A percentile compares a stretch with the other conserved stretches of the same genome.
Evolutionary conservation across 768 basidiomycete species (phyloP).

Genomic region (Kwoniella mangroviensis): DNA sequence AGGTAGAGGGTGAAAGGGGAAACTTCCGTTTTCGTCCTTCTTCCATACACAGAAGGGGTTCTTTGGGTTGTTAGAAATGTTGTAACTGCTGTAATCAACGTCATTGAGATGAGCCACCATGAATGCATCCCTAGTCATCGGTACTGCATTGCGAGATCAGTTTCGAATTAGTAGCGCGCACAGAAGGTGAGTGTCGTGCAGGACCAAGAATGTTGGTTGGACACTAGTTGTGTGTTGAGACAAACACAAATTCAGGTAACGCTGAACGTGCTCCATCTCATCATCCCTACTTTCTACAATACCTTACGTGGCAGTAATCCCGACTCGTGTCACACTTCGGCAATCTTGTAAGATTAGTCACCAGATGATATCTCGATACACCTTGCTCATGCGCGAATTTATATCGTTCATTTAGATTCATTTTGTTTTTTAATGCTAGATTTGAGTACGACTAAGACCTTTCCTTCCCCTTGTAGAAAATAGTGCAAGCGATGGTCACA

Average conservation of each 20-base stretch:
- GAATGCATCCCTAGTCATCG: background rate
- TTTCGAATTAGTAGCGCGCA: background rate
- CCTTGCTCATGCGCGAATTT: background rate
- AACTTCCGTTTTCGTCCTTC: background rate
- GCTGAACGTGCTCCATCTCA: background rate
- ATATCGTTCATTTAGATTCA: constrained; percentile 9
- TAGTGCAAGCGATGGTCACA: background rate
- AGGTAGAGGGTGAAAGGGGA: background rate
- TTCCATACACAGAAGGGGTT: background rate
- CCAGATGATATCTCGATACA: too few species aligned
- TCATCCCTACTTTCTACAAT: too few species aligned
- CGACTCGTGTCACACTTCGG: too few species aligned
- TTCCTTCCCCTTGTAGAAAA: background rate
- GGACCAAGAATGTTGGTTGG: too few species aligned
- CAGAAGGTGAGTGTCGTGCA: background rate
- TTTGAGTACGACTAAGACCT: constrained; percentile 1
- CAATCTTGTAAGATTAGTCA: too few species aligned
- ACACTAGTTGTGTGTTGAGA: background rate
- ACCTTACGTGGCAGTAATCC: too few species aligned
- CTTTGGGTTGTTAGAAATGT: background rate
- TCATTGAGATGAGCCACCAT: background rate
- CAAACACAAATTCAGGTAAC: background rate
- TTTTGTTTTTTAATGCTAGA: constrained; percentile 9
- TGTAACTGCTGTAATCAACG: background rate
- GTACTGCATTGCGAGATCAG: too few species aligned